phyloP scores from a whole-genome alignment of 306 rosid species.

The Lablab purpureus region DNA sequence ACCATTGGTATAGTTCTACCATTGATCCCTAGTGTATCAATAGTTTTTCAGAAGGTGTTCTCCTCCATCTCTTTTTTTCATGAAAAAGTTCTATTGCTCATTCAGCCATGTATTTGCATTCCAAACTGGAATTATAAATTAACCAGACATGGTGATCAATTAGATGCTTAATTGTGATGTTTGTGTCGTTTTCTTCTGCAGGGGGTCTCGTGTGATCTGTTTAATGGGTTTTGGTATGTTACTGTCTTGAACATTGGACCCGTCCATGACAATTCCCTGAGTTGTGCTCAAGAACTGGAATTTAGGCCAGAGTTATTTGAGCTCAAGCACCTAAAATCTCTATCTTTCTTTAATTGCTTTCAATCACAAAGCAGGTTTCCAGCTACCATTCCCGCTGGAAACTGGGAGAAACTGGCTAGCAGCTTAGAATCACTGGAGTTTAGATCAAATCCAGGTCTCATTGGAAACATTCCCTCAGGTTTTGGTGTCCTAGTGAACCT shows the following conservation, averaged over 20 bases:
- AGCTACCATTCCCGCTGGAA: slow-evolving; percentile 58
- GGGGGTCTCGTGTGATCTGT: slow-evolving; percentile 94
- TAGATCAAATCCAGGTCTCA: slow-evolving; percentile 73
- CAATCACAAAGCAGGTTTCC: slow-evolving; percentile 55
- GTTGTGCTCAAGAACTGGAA: slow-evolving; percentile 61
- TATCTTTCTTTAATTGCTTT: slow-evolving; percentile 83
- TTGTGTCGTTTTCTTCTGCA: slow-evolving; percentile 50
- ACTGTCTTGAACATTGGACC: slow-evolving; percentile 81
- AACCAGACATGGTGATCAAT: slow-evolving; percentile 6
- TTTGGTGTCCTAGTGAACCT: slow-evolving; percentile 73
- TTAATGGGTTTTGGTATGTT: slow-evolving; percentile 87
- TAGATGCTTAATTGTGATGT: neutral
- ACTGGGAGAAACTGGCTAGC: slow-evolving; percentile 72
- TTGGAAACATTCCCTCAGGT: slow-evolving; percentile 65
- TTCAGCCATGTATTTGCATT: slow-evolving; percentile 14
- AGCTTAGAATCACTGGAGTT: slow-evolving; percentile 82
- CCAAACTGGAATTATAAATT: slow-evolving; percentile 1
- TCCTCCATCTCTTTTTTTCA: neutral
- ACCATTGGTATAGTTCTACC: slow-evolving; percentile 4
- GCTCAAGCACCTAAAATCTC: slow-evolving; percentile 68
- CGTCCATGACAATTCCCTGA: slow-evolving; percentile 79
- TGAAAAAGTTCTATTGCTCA: neutral
- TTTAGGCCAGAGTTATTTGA: slow-evolving; percentile 67
- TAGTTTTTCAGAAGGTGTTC: slow-evolving; percentile 1
- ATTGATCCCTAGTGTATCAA: neutral